Evolutionary conservation across 805 yeast species (phyloP).

Genomic region (Starmera caribaea): DNA sequence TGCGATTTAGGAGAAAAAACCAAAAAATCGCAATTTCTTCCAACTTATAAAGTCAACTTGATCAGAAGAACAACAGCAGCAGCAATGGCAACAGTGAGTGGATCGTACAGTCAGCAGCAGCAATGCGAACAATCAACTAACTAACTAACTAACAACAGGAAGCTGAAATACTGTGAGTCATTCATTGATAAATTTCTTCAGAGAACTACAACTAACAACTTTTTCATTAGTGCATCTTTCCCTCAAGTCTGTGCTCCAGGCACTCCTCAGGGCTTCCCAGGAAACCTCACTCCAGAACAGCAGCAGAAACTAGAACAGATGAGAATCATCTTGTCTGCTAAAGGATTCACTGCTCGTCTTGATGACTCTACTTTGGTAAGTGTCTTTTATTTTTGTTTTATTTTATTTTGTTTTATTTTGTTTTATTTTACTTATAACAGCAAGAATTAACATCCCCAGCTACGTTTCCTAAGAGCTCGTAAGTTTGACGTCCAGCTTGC

Average conservation of each 20-base stretch:
- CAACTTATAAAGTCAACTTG: too few relatives aligned
- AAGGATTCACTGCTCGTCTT: slow-evolving; percentile 65
- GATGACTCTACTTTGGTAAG: slow-evolving; percentile 73
- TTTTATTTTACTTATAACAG: too few relatives aligned
- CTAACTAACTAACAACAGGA: neutral
- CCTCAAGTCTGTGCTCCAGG: slow-evolving; percentile 63
- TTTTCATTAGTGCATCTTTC: slow-evolving; percentile 31
- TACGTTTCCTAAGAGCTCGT: slow-evolving; percentile 89
- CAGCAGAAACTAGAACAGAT: slow-evolving; percentile 46
- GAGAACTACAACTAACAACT: neutral
- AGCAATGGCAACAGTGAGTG: too few relatives aligned
- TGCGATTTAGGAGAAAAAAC: too few relatives aligned
- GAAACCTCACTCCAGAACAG: slow-evolving; percentile 66
- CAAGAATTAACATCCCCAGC: slow-evolving; percentile 10
- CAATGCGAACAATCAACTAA: too few relatives aligned
- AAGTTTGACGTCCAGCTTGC: slow-evolving; percentile 82
- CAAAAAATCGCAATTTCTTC: too few relatives aligned
- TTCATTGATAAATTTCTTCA: too few relatives aligned
- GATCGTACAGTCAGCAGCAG: too few relatives aligned
- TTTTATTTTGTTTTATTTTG: too few relatives aligned
- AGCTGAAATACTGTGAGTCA: neutral
- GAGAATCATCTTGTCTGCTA: slow-evolving; percentile 44
- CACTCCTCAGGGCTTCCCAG: slow-evolving; percentile 69
- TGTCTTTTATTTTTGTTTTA: neutral
- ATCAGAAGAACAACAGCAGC: too few relatives aligned